Percentiles rank a stretch among this genome's conserved stretches.
Conservation (phyloP, 169 alveolate genomes). For the Eimeria necatrix region DNA sequence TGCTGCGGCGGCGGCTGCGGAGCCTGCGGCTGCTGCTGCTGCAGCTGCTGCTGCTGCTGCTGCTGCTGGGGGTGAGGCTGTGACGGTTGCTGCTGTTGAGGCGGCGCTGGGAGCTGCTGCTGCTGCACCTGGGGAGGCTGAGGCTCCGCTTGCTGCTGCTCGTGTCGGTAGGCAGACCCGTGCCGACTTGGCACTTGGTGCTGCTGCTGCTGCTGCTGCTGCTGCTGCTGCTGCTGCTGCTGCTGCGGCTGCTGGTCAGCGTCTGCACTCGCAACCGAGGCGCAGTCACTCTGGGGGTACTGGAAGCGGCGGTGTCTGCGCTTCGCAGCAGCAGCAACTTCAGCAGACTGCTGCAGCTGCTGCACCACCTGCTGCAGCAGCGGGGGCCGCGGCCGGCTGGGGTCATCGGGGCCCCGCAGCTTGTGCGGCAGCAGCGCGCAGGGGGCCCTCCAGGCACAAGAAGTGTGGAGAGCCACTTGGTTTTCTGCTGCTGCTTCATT, state of each 20-base stretch:
- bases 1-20: neutral
- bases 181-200: neutral
- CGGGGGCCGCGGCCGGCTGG: conserved; percentile 33
- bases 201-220: neutral
- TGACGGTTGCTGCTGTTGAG: no score
- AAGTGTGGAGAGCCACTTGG: conserved; percentile 9
- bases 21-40: neutral
- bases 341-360: conserved; percentile 41
- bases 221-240: neutral
- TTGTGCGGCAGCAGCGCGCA: conserved; percentile 45
- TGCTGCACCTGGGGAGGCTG: neutral
- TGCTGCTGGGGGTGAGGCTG: neutral
- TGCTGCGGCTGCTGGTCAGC: neutral
- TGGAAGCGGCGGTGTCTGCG: neutral
- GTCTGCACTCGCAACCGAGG: conserved; percentile 10
- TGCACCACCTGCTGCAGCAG: conserved; percentile 1
- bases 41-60: neutral
- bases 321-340: neutral
- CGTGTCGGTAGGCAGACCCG: no score
- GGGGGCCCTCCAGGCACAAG: conserved; percentile 36
- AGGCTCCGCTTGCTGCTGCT: neutral
- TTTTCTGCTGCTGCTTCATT: neutral
- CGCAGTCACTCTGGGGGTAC: conserved; percentile 14
- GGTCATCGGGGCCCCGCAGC: conserved; percentile 43
- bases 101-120: no score